phyloP scores from a whole-genome alignment of 805 yeast species.

The Candida pseudoglaebosa region DNA sequence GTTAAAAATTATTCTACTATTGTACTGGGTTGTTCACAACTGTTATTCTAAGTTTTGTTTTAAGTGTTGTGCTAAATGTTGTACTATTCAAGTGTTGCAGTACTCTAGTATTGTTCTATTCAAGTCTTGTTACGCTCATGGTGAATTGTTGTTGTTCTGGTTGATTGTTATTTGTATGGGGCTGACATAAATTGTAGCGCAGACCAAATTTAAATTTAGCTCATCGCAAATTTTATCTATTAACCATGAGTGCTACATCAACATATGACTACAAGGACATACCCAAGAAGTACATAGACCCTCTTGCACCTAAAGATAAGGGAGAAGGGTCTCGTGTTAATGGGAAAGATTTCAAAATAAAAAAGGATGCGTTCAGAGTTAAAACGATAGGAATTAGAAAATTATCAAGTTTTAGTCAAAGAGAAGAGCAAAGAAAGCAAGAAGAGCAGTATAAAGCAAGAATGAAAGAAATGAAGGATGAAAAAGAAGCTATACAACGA shows the following conservation, averaged over 20 bases:
- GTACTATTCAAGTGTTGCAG: no score
- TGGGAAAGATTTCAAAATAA: constrained; percentile 71
- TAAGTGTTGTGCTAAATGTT: no score
- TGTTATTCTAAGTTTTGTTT: no score
- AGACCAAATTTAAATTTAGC: neutral
- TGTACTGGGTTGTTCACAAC: no score
- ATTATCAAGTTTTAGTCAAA: constrained; percentile 55
- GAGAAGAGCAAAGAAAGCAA: constrained; percentile 61
- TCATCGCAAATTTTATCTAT: neutral
- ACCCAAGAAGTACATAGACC: constrained; percentile 34
- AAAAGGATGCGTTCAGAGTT: constrained; percentile 64
- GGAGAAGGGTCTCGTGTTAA: constrained; percentile 50
- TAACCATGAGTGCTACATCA: constrained; percentile 29
- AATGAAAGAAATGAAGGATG: constrained; percentile 70
- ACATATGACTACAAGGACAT: constrained; percentile 26
- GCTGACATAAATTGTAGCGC: neutral
- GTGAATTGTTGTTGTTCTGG: neutral
- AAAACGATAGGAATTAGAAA: constrained; percentile 54
- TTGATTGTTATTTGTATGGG: neutral
- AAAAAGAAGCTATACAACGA: constrained; percentile 60
- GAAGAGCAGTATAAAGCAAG: constrained; percentile 66
- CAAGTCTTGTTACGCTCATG: no score
- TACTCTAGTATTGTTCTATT: no score
- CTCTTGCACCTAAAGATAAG: constrained; percentile 28
- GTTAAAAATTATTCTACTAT: no score